Evolutionary conservation across 176 grass and related monocot genomes (phyloP).

Genomic region (Triticum monococcum): DNA sequence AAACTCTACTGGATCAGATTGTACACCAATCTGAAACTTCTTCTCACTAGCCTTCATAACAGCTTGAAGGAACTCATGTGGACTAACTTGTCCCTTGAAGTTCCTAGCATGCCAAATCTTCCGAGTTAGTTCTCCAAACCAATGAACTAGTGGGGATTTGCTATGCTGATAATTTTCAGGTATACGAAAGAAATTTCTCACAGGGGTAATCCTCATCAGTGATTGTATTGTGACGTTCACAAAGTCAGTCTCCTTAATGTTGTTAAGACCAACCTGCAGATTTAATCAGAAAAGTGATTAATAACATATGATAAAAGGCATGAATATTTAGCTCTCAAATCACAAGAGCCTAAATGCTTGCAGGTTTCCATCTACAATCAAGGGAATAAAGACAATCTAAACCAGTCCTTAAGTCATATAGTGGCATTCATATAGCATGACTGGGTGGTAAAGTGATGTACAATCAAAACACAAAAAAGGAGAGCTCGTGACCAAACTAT

Average conservation of each 20-base stretch:
- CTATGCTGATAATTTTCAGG: conserved; percentile 90
- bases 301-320: conserved; percentile 13
- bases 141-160: conserved; percentile 90
- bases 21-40: conserved; percentile 92
- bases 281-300: conserved; percentile 17
- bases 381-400: conserved; percentile 15
- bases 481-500: neutral
- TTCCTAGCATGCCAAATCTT: conserved; percentile 99
- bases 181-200: conserved; percentile 98
- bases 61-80: conserved; percentile 97
- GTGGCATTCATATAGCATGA: neutral
- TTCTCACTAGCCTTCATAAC: conserved; percentile 96
- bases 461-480: neutral
- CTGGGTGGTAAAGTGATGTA: neutral
- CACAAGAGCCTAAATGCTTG: neutral
- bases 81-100: conserved; percentile 99
- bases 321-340: neutral
- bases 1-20: conserved; percentile 96
- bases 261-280: conserved; percentile 98
- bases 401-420: neutral
- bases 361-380: neutral
- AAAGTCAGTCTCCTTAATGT: conserved; percentile 99
- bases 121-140: conserved; percentile 92
- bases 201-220: conserved; percentile 90
- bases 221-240: conserved; percentile 98